Percentiles rank a stretch among this genome's conserved stretches.
Evolutionary conservation across 768 basidiomycete genomes (phyloP).

Genomic region (Dioszegia aurantiaca): DNA sequence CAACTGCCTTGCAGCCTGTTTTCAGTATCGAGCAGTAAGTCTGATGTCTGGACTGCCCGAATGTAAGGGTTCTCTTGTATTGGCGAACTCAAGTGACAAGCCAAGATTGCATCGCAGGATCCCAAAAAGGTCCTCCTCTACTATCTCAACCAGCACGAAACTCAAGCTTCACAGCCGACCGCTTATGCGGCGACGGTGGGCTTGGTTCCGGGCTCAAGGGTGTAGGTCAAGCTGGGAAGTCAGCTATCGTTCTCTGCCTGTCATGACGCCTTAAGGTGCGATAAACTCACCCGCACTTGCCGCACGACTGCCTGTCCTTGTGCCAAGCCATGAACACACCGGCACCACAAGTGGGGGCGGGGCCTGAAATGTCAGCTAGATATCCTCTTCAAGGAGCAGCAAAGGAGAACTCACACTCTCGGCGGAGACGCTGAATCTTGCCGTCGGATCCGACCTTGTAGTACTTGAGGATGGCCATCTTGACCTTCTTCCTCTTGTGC

Average conservation of each 20-base stretch:
- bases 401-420: slow-evolving; percentile 81
- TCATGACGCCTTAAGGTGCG: no score
- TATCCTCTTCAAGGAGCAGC: slow-evolving; percentile 34
- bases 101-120: slow-evolving; percentile 9
- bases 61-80: no score
- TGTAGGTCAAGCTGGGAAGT: slow-evolving; percentile 47
- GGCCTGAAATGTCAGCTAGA: slow-evolving; percentile 20
- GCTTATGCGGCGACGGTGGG: slow-evolving; percentile 41
- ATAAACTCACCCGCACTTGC: slow-evolving; percentile 55
- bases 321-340: slow-evolving; percentile 85
- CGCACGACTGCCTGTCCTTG: slow-evolving; percentile 96
- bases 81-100: no score
- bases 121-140: no score
- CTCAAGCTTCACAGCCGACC: not conserved
- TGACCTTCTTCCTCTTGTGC: slow-evolving; percentile 99
- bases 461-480: slow-evolving; percentile 99
- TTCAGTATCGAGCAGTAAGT: no score
- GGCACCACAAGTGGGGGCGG: slow-evolving; percentile 56
- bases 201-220: slow-evolving; percentile 51
- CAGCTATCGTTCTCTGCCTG: not conserved
- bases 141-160: not conserved
- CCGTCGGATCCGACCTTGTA: slow-evolving; percentile 99
- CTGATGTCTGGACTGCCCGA: no score
- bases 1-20: no score
- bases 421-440: slow-evolving; percentile 97